phyloP scores from a whole-genome alignment of 441 rosid genomes.

The Pelargonium citronellum region DNA sequence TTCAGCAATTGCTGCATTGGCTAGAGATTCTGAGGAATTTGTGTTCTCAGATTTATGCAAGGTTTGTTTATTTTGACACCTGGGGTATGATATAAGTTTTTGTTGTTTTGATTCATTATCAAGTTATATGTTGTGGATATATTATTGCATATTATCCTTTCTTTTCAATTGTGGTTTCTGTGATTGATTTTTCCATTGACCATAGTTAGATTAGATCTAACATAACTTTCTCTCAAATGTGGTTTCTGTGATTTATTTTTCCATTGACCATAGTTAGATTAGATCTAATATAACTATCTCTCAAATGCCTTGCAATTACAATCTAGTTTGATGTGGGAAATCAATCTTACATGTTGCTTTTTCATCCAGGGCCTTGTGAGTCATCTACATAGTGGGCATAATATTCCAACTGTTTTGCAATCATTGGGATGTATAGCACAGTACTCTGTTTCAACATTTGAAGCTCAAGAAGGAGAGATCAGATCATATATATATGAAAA shows the following conservation, averaged over 20 bases:
- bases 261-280: background rate
- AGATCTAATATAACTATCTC: background rate
- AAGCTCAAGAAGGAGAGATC: constrained; percentile 51
- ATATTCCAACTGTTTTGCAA: constrained; percentile 78
- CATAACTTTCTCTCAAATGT: no score
- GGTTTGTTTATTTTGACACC: constrained; percentile 37
- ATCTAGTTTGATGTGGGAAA: background rate
- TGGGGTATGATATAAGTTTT: background rate
- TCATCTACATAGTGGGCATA: constrained; percentile 51
- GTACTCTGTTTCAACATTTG: constrained; percentile 57
- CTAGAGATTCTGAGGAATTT: constrained; percentile 45
- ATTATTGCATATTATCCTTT: background rate
- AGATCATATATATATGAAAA: constrained; percentile 40
- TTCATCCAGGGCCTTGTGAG: constrained; percentile 60
- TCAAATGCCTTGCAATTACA: background rate
- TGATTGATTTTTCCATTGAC: constrained; percentile 10
- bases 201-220: background rate
- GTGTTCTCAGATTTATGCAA: constrained; percentile 58
- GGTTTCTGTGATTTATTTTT: background rate
- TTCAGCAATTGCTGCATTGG: constrained; percentile 70
- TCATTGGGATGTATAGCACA: constrained; percentile 85
- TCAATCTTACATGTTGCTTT: constrained; percentile 9
- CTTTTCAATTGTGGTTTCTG: background rate
- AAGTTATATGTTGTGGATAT: background rate
- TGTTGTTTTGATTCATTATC: constrained; percentile 7